These are phyloP conservation scores for Trypanosoma platydactyli DNA, from an alignment of 208 protist genomes.

Conservation along the genomic window DNA sequence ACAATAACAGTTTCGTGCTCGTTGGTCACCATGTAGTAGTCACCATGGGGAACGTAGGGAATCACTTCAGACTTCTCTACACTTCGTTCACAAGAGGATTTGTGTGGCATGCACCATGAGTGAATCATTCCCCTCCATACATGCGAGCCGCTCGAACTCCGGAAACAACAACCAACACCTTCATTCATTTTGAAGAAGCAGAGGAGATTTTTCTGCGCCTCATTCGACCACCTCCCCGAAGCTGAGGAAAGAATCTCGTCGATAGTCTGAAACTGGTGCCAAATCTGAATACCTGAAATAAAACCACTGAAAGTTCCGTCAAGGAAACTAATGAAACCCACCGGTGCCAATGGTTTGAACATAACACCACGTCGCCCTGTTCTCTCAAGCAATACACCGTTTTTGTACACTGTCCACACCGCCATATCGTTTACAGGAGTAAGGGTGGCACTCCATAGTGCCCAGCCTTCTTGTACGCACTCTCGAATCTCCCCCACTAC, in stretches of 20 bases:
- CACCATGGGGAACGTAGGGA: conserved; percentile 32
- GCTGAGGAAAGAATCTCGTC: conserved; percentile 47
- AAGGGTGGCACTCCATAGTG: conserved; percentile 76
- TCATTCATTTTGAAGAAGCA: conserved; percentile 72
- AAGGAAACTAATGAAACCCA: conserved; percentile 25
- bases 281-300: conserved; percentile 51
- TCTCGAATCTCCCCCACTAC: conserved; percentile 68
- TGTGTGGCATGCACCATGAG: conserved; percentile 47
- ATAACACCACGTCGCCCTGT: conserved; percentile 48
- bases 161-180: conserved; percentile 61
- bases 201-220: conserved; percentile 30
- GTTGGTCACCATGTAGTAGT: conserved; percentile 75
- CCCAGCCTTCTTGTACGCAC: conserved; percentile 48
- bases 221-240: conserved; percentile 16
- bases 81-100: conserved; percentile 24
- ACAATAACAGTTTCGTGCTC: conserved; percentile 71
- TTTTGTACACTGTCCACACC: conserved; percentile 71
- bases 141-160: conserved; percentile 30
- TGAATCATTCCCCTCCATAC: conserved; percentile 49
- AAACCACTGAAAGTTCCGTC: conserved; percentile 32
- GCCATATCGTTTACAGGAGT: conserved; percentile 54
- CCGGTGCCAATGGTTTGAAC: conserved; percentile 29
- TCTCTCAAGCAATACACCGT: conserved; percentile 52
- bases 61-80: conserved; percentile 22
- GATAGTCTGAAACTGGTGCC: conserved; percentile 45